Conservation (phyloP, 2,329 filamentous ascomycete species). For the Catunica adiposa region DNA sequence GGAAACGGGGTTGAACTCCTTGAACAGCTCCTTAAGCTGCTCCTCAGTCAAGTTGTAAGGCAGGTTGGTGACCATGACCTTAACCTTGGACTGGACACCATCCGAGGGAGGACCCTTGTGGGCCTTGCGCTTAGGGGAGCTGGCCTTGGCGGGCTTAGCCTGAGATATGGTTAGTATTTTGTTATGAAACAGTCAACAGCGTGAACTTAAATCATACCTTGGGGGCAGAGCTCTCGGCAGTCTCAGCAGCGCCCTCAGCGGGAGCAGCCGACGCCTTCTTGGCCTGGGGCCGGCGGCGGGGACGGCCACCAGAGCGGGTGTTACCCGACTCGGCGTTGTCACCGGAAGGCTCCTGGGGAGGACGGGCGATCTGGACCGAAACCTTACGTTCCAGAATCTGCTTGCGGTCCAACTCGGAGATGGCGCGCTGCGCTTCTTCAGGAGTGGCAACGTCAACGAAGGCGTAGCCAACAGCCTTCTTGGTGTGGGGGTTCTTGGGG, state of each 20-base stretch:
- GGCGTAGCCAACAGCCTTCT: conserved; percentile 94
- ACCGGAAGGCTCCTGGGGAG: conserved; percentile 73
- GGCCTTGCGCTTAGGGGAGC: conserved; percentile 32
- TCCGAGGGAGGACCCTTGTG: conserved; percentile 79
- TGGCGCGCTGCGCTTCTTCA: conserved; percentile 86
- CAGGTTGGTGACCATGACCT: conserved; percentile 99
- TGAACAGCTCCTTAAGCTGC: conserved; percentile 94
- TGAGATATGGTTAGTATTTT: conserved; percentile 19
- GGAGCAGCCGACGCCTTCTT: conserved; percentile 26
- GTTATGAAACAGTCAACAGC: neutral
- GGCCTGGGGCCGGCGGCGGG: conserved; percentile 42
- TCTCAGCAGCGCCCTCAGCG: conserved; percentile 27
- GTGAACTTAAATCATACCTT: conserved; percentile 9
- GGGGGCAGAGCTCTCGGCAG: conserved; percentile 25
- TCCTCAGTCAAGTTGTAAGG: conserved; percentile 97
- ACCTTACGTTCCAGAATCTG: conserved; percentile 98
- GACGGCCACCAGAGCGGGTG: conserved; percentile 50
- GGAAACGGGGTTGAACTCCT: conserved; percentile 76
- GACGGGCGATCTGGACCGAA: conserved; percentile 94
- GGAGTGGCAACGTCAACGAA: conserved; percentile 96
- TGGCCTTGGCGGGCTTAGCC: conserved; percentile 38
- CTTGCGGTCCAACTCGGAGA: conserved; percentile 88
- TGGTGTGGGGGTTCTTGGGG: conserved; percentile 97
- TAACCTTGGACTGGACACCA: conserved; percentile 95
- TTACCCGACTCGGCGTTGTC: conserved; percentile 53